A percentile compares a stretch with the other conserved stretches of the same genome.
These are phyloP conservation scores for Thermochaetoides thermophila DNA, from an alignment of 495 filamentous ascomycete species.

Conservation along the genomic window DNA sequence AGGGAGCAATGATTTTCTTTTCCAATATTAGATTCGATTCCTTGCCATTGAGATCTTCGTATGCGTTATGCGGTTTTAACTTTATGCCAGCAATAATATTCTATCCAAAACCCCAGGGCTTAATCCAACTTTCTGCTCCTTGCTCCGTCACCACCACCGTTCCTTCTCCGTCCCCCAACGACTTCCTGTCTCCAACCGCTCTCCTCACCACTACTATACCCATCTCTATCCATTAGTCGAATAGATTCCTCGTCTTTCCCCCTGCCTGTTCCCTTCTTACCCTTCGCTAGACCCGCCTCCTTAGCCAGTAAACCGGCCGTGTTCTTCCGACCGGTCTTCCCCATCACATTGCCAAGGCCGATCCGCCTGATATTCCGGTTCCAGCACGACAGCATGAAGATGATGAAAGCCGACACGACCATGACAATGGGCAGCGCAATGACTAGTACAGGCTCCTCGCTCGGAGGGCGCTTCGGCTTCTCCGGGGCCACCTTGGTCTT, in stretches of 20 bases:
- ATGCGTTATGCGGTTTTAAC: no score
- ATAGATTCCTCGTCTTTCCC: slow-evolving; percentile 19
- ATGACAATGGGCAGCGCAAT: slow-evolving; percentile 29
- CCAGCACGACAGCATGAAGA: slow-evolving; percentile 21
- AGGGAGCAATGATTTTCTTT: no score
- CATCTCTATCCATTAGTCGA: slow-evolving; percentile 23
- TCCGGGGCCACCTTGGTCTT: slow-evolving; percentile 3
- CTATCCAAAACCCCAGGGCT: no score
- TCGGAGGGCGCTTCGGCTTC: slow-evolving; percentile 10
- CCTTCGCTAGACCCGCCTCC: slow-evolving; percentile 13
- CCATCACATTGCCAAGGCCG: slow-evolving; percentile 25
- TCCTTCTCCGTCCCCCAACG: not conserved
- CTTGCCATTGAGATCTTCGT: no score
- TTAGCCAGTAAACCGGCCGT: slow-evolving; percentile 19
- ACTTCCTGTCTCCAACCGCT: not conserved
- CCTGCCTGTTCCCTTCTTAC: not conserved
- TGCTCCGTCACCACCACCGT: not conserved
- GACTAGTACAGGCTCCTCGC: slow-evolving; percentile 16
- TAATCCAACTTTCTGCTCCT: no score
- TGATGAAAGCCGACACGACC: slow-evolving; percentile 19
- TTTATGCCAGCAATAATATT: no score
- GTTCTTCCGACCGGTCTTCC: slow-evolving; percentile 14
- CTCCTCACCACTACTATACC: slow-evolving; percentile 1
- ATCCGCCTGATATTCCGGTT: slow-evolving; percentile 24
- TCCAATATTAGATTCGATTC: no score